These are phyloP conservation scores for Elongisporangium prolatum DNA, from an alignment of 352 stramenopile species.

Conservation along the genomic window DNA sequence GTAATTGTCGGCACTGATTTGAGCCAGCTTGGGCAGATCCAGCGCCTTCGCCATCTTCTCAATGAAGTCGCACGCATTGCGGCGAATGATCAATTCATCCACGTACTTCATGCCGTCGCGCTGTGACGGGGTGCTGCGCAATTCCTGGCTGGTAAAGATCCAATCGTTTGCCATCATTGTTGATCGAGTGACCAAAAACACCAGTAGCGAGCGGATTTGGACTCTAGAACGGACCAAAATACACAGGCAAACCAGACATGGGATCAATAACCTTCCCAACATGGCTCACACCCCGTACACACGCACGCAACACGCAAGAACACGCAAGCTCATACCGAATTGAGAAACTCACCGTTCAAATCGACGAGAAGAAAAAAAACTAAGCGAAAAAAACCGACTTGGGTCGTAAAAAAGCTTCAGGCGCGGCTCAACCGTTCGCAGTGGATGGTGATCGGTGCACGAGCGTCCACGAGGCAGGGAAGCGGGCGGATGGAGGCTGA, in stretches of 20 bases:
- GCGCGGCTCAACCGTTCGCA: not conserved
- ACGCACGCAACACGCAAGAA: conserved; percentile 1
- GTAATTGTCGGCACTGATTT: conserved; percentile 82
- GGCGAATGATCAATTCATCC: conserved; percentile 66
- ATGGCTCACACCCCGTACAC: too few relatives aligned
- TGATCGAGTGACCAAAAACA: conserved; percentile 5
- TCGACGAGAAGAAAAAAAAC: not conserved
- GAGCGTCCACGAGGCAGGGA: not conserved
- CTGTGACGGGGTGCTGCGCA: conserved; percentile 59
- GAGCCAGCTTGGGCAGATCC: conserved; percentile 75
- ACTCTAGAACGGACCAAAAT: not conserved
- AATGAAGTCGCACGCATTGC: conserved; percentile 79
- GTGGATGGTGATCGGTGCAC: not conserved
- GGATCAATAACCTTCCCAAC: conserved; percentile 2
- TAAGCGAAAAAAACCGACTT: not conserved
- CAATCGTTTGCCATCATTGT: conserved; percentile 52
- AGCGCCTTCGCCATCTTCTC: conserved; percentile 81
- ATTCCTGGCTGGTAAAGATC: conserved; percentile 74
- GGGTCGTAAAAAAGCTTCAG: not conserved
- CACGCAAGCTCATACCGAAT: not conserved
- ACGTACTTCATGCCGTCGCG: conserved; percentile 71
- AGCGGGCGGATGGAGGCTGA: not conserved
- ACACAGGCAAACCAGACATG: conserved; percentile 3
- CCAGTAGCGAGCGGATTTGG: conserved; percentile 2
- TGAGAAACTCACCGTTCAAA: not conserved